Percentiles rank a stretch among this genome's conserved stretches.
These are phyloP conservation scores for Amanita pallidorosea DNA, from an alignment of 768 basidiomycete genomes.

Conservation along the genomic window DNA sequence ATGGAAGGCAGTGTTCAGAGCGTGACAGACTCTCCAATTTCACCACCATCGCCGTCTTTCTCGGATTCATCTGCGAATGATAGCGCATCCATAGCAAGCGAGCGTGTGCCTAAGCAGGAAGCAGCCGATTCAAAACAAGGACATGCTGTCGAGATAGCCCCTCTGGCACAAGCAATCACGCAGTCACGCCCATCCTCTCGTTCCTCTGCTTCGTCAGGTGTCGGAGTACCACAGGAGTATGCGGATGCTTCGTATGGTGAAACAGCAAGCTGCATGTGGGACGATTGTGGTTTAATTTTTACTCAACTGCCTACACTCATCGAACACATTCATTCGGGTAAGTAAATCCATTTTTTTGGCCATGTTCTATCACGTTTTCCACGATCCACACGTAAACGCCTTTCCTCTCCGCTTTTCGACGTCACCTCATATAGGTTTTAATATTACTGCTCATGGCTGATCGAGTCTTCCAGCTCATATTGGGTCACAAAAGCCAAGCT, in stretches of 20 bases:
- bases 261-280: constrained; percentile 76
- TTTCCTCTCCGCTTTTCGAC: not conserved
- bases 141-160: constrained; percentile 1
- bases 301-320: constrained; percentile 66
- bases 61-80: constrained; percentile 23
- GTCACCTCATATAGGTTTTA: not conserved
- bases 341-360: constrained; percentile 14
- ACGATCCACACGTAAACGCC: not conserved
- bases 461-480: constrained; percentile 50
- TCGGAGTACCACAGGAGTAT: constrained; percentile 7
- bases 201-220: constrained; percentile 30
- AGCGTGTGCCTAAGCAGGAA: constrained; percentile 2
- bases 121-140: not conserved
- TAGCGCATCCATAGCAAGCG: constrained; percentile 11
- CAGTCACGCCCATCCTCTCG: constrained; percentile 12
- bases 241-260: constrained; percentile 28
- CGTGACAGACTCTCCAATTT: constrained; percentile 5
- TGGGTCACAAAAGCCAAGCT: constrained; percentile 73
- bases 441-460: constrained; percentile 1
- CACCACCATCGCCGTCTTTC: constrained; percentile 13
- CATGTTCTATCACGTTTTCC: not conserved
- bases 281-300: constrained; percentile 66
- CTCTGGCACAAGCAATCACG: constrained; percentile 1
- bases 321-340: constrained; percentile 76
- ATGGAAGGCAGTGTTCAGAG: constrained; percentile 5